Base-by-base conservation (phyloP, 2,329 filamentous ascomycete genomes). In the Ceratocystis ficicola region DNA sequence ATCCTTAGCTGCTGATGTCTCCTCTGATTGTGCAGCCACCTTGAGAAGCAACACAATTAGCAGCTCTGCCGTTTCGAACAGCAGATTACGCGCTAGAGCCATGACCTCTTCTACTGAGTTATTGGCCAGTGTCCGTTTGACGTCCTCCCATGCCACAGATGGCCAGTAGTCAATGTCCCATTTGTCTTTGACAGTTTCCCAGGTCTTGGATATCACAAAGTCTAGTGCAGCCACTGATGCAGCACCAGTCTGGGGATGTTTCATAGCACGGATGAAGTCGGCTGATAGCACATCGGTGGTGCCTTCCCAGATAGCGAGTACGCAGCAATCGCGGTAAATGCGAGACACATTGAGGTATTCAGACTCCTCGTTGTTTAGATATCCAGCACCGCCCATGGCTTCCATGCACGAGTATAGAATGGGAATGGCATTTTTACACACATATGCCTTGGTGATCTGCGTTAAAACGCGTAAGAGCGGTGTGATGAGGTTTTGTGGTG, bases 221-320 rank as follows among this genome's bases (percentile, higher is more conserved):
- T 77, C 77, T 22, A 83, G 70, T 1, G 78, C 79, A n/a, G 75
- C 72, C 2, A 79, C 68, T 44, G 73, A 74, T 8, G 72, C 74
- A 10, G 65, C 70, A 3, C 75, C 79, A 1, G 68, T 72, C 28
- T 73, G 73, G 0, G 77, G 73, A 44, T 81, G 78, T 68, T 80
- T 81, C 52, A 83, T 66, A 0, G 78, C 77, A 22, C 79, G 72
- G 15, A 81, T 68, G 17, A 80, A 75, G 68, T 81, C 81, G 1
- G 76, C 77, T 3, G 83, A 83, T 65, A 90, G 77, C 5, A 90
- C 85, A 70, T 89, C 86, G 0, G 86, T 88, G 0, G 87, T 90
- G 0, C 87, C 86, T 73, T 88, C 86, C 85, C 86, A 88, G 62
- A 90, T 89, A 15, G 82, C 79, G 63, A 83, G 75, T 2, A 89